A percentile compares a stretch with the other conserved stretches of the same genome.
Evolutionary conservation across 176 grass and related monocot genomes (phyloP).

Genomic region (Aegilops bicornis): DNA sequence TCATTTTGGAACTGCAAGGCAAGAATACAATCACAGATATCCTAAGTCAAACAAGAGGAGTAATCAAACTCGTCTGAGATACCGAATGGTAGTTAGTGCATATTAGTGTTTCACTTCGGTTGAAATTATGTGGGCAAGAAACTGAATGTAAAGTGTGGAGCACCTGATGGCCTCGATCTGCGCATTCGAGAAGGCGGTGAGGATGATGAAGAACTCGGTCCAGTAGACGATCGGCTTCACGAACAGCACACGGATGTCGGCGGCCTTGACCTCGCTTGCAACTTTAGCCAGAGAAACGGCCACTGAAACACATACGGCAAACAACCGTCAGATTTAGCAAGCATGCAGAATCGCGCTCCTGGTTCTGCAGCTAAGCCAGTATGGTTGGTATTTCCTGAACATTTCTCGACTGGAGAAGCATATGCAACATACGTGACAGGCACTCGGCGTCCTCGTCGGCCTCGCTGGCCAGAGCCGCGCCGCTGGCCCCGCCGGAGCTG

Average conservation of each 20-base stretch:
- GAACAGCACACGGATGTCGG: slow-evolving; percentile 75
- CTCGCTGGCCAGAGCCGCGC: slow-evolving; percentile 24
- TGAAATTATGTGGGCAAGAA: background rate
- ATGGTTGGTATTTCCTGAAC: background rate
- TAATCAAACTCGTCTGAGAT: background rate
- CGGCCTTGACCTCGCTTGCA: slow-evolving; percentile 88
- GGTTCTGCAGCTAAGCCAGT: background rate
- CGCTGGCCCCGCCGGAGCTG: slow-evolving; percentile 30
- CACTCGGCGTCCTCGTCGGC: slow-evolving; percentile 80
- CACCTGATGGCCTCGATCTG: slow-evolving; percentile 97
- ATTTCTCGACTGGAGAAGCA: background rate
- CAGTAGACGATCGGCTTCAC: slow-evolving; percentile 94
- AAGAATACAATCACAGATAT: background rate
- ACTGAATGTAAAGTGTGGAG: background rate
- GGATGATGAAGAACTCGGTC: slow-evolving; percentile 96
- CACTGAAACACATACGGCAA: slow-evolving; percentile 46
- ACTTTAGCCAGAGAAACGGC: slow-evolving; percentile 79
- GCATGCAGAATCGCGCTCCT: background rate
- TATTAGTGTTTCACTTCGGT: background rate
- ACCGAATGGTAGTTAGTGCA: too few species aligned
- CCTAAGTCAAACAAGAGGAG: background rate
- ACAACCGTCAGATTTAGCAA: background rate
- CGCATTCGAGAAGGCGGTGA: slow-evolving; percentile 90
- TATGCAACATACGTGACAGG: slow-evolving; percentile 66
- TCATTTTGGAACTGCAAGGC: slow-evolving; percentile 69